Base-by-base conservation (phyloP, 1,139 yeast species). In the Debaryomycetaceae sp. region DNA sequence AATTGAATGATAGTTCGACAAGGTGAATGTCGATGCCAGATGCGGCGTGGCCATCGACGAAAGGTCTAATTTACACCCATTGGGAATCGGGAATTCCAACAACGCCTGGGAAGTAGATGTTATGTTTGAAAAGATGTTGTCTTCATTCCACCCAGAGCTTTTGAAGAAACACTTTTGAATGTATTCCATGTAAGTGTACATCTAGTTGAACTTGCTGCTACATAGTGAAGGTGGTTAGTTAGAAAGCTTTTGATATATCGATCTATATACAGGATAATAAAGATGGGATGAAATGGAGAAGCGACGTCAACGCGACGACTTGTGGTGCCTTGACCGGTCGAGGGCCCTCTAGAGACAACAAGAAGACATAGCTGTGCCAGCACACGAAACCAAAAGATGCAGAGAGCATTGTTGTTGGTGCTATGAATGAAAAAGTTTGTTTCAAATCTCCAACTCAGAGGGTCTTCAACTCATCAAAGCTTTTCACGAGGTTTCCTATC, bases 131-230 rank as follows among this genome's bases (percentile, higher is more conserved):
- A 83, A 87, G 35, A 84, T 75, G 59, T 85, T 84, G 49, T 86
- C 88, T 44, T 79, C 79, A 51, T 83, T 79, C 96, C 96, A 89
- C 11, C 72, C 73, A 2, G 94, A 82, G 30, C 83, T 62, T 38
- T 67, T 63, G 59, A 83, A 79, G 63, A 86, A 89, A 50, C 88
- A 78, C 59, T 75, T 72, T 49, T 83, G 82, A 34, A 89, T 78
- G 59, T 85, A 83, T 54, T 89, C 96, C 95, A 88, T 87, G 63
- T 85, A 87, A 38, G 80, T 78, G 50, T 83, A 72, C 97, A 89
- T 88, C 30, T 19, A 34, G 30, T 17, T 17, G 18, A 6, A 6
- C 14, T 9, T 17, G n/a, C 16, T 31, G 33, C 33, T 31, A 5
- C 11, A n/a, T n/a, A n/a, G n/a, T n/a, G n/a, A n/a, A n/a, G n/a